Percentiles rank a stretch among this genome's conserved stretches.
phyloP scores from a whole-genome alignment of 352 stramenopile genomes.

The Phytophthora chlamydospora region DNA sequence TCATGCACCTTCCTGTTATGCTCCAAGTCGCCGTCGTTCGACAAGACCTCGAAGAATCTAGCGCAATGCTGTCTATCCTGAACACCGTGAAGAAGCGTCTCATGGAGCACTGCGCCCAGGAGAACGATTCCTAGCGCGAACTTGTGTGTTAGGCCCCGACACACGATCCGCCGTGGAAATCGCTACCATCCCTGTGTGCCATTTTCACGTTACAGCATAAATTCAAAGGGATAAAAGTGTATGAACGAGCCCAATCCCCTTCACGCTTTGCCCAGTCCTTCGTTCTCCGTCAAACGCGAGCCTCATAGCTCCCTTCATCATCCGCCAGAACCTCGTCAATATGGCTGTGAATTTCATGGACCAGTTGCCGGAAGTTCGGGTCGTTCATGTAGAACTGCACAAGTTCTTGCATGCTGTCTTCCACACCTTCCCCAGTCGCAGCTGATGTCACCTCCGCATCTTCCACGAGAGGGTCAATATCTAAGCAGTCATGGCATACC shows the following conservation, averaged over 20 bases:
- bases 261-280: not conserved
- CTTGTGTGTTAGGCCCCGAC: not conserved
- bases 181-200: conserved; percentile 11
- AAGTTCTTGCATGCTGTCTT: conserved; percentile 29
- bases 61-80: conserved; percentile 78
- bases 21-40: conserved; percentile 79
- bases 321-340: conserved; percentile 30
- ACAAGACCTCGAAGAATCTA: conserved; percentile 70
- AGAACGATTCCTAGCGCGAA: conserved; percentile 51
- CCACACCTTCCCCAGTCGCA: not conserved
- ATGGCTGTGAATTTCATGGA: conserved; percentile 47
- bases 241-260: not conserved
- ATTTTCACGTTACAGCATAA: conserved; percentile 16
- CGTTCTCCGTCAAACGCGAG: conserved; percentile 3
- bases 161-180: not conserved
- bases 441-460: conserved; percentile 5
- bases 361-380: conserved; percentile 37
- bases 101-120: conserved; percentile 55
- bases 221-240: conserved; percentile 16
- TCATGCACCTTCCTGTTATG: conserved; percentile 91
- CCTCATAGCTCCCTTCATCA: conserved; percentile 4
- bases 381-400: conserved; percentile 39
- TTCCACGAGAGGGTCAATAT: conserved; percentile 53
- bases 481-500: conserved; percentile 13
- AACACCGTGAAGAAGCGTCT: conserved; percentile 77